Evolutionary conservation across 2,329 filamentous ascomycete genomes (phyloP), one percentile per base, ranked within the genome.

Genomic region (Sporothrix phasma): DNA sequence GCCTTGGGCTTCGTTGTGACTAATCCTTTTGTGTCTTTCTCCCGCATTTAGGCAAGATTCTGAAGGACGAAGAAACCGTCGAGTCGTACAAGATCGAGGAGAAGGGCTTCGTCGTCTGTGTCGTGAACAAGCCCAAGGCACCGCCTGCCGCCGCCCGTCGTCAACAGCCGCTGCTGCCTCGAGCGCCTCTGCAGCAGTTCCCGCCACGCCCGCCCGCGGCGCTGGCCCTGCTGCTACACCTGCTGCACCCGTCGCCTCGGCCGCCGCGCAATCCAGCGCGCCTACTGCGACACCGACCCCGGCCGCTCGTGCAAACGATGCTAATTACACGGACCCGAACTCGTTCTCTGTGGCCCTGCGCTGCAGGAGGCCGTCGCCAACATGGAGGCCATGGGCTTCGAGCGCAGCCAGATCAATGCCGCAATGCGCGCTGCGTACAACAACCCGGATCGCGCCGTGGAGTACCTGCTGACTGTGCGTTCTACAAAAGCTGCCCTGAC

Each of bases 61-160:
- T 99, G 69, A 93, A 97, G 78, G 93, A 99, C 88, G 91, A 92
- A 67, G 94, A 97, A 74, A 96, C 92, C 2, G 89, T 99, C 71
- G 91, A 92, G 76, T 92, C 90, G 46, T 97, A 97, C 81, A 96
- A 91, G 78, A 97, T 99, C 68, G 93, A 99, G 78, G 94, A 97
- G 84, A 99, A 97, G 83, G 94, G 94, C 43, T 99, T 97, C 76
- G 92, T 99, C 72, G 94, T 99, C 66, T 99, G 94, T 80, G 96
- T 99, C 87, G 88, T 96, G 71, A 91, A 90, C 74, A 97, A 97
- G 86, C 88, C 90, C 69, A 97, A 96, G 80, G 77, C 86, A 53
- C 76, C 81, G 37, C 74, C 82, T 22, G 77, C 81, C 22, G 71
- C 78, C 22, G 71, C 78, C 62, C 61, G 66, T 81, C 87, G 11